Base-by-base conservation (phyloP, 805 yeast species). In the Pichia californica region DNA sequence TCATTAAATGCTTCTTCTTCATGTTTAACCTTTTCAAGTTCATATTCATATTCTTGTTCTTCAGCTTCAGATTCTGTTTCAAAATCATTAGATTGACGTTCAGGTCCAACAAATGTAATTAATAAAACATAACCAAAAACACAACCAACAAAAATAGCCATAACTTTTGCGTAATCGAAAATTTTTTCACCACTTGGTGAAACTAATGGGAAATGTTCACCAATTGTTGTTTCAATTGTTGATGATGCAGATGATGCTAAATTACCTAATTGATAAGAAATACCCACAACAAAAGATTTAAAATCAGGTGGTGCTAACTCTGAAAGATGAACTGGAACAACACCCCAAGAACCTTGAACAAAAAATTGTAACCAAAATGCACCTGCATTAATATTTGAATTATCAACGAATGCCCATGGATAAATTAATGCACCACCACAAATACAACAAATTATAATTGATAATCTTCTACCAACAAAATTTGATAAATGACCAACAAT, bases 261-360 rank as follows among this genome's bases (percentile, higher is more conserved):
- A 62, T 80, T 81, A 66, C 87, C 87, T 51, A 81, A 64, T 59
- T 81, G 86, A 58, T 81, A 81, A 19, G 82, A 68, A 28, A 72
- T 70, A 57, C 87, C 87, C 34, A 76, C 73, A 41, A 78, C 75
- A 47, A 81, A 76, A 8, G 85, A 70, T 60, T 81, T 69, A 63
- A 74, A 77, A 47, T 75, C 77, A 18, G 81, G 79, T 45, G 81
- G 81, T 32, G 82, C 70, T 48, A 81, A 66, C 59, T 78, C 84
- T 4, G 78, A 67, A 42, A 80, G 63, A 59, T 79, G 82, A 45
- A 77, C 68, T 42, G 85, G 85, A 42, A 74, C 67, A 33, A 77
- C 79, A 52, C 85, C 85, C 81, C 83, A 80, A 23, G 80, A 77
- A 54, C 85, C 85, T 62, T 78, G 83, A 41, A 80, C 83, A 47